Evolutionary conservation across 257 asterid species (phyloP), one percentile per base, ranked within the genome.

Genomic region (Verbena officinalis): DNA sequence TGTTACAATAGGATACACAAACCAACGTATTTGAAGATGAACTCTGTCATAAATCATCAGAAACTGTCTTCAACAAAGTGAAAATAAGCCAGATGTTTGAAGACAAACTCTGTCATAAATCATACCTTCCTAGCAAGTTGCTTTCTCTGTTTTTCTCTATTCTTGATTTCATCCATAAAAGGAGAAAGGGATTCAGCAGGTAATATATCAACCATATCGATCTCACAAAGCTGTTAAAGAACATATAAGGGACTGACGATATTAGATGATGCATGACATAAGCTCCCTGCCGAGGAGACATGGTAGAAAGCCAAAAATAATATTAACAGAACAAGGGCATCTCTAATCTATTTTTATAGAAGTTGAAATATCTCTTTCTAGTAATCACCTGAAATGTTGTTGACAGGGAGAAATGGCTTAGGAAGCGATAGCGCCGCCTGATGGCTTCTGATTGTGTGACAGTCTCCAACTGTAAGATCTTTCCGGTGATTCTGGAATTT

Each of bases 321-420:
- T 27, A 27, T 2, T 27, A 27, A n/a, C n/a, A 34, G 50, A 48
- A 31, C 36, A 55, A 3, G n/a, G n/a, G n/a, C 43, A 55, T 60
- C 59, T 53, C 67, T 45, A 34, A 36, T 52, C 57, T 21, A 31
- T 24, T 64, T 49, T 9, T 4, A 15, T 36, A 59, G 42, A 10
- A 8, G 49, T 7, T 24, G 30, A 20, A 52, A 40, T 12, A 36
- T 3, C 27, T 71, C 45, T 55, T 30, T 43, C 39, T 27, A 43
- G 31, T 59, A 42, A 63, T 70, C 60, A 89, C 99, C 95, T 93
- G 95, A 79, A 86, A 87, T 38, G 91, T 81, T 61, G 99, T 85
- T 70, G 99, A 86, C 78, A 92, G 77, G 75, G 99, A 84, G 71
- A 93, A 82, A 83, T 93, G 99, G 81, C 99, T 90, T 75, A 93